Base-by-base conservation (phyloP, 2,329 filamentous ascomycete species). In the Fusarium nodosum region DNA sequence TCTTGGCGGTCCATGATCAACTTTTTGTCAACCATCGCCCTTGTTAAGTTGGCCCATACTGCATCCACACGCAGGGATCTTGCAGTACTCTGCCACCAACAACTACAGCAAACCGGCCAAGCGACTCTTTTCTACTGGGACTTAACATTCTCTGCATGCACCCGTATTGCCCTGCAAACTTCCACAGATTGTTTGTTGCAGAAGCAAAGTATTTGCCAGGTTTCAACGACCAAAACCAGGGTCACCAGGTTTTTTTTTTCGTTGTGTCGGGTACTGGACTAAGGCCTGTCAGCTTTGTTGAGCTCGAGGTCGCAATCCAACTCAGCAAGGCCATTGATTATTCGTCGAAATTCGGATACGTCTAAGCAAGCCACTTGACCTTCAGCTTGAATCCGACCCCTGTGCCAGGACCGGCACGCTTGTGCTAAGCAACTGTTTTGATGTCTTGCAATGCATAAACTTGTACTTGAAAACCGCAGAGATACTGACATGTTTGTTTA, bases 401-500 rank as follows among this genome's bases (percentile, higher is more conserved):
- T 56, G 30, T 63, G 50, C 60, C 60, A 59, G 56, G 60, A 31
- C 60, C 48, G 46, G 58, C 48, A 42, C 44, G 46, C 15, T 42
- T 52, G 42, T 61, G 41, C 46, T 55, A 28, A 56, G 51, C 51
- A 64, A 56, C 52, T 46, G 48, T 41, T 15, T 41, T 57, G 47
- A 44, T 56, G 44, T 45, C 56, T 53, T 22, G 63, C 44, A 48
- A 61, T 52, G 31, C 60, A 51, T 52, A 36, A 52, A 45, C 45
- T 55, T 26, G 42, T 54, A 60, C 24, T 36, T 26, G 18, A 34
- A 47, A 54, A 31, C 22, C 39, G n/a, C 47, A 47, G 39, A 24
- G n/a, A 47, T 63, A 53, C 73, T 75, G 59, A 75, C 65, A 58
- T 52, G 50, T 57, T 48, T 39, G 46, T 45, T 76, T 82, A 99